These are phyloP conservation scores for Colletotrichum cereale DNA, from an alignment of 2,329 filamentous ascomycete species.

Conservation along the genomic window DNA sequence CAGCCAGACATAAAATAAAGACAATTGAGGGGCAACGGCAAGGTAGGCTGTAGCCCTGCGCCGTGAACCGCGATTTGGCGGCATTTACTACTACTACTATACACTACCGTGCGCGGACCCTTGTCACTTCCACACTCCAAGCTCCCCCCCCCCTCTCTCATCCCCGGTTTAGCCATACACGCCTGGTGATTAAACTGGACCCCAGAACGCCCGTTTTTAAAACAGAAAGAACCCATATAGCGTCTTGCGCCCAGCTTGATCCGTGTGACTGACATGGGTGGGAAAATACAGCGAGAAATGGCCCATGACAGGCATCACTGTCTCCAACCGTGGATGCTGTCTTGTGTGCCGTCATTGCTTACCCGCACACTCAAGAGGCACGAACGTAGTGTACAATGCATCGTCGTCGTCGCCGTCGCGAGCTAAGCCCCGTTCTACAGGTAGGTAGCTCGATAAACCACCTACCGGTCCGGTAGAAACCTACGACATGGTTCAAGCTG, in stretches of 20 bases:
- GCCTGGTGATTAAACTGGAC: conserved; percentile 24
- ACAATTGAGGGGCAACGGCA: background rate
- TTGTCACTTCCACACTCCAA: no score
- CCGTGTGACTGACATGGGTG: background rate
- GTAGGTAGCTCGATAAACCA: background rate
- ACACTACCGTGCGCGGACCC: background rate
- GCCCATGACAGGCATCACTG: conserved; percentile 23
- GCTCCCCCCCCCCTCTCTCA: background rate
- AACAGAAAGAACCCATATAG: background rate
- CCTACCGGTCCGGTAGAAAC: no score
- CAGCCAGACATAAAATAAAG: background rate
- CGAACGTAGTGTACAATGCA: background rate
- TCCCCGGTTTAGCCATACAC: conserved; percentile 23
- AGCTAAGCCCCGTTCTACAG: background rate
- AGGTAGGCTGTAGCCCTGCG: background rate
- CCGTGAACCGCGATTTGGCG: background rate
- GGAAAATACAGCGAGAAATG: conserved; percentile 29
- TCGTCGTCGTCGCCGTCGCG: background rate
- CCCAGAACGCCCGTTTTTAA: background rate
- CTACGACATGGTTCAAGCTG: background rate
- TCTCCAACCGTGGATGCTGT: background rate
- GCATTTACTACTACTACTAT: background rate
- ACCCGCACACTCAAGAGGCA: background rate
- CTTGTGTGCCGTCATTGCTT: background rate
- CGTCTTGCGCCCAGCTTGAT: background rate